These are phyloP conservation scores for Fusarium avenaceum DNA, from an alignment of 2,329 filamentous ascomycete genomes.

Conservation along the genomic window DNA sequence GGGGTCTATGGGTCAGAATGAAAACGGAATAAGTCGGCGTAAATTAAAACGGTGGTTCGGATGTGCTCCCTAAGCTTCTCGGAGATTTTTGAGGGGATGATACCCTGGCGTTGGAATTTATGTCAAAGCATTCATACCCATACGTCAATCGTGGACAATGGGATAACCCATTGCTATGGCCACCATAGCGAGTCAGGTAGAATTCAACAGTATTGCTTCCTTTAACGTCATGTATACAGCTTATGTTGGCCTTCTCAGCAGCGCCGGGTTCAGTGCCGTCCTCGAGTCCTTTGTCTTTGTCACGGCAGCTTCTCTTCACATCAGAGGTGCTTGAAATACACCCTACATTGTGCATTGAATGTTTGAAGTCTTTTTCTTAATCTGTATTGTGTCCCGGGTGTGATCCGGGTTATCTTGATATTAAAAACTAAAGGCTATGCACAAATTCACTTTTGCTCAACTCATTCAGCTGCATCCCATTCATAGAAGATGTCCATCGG, in stretches of 20 bases:
- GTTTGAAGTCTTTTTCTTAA: background rate
- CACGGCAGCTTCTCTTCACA: too few relatives aligned
- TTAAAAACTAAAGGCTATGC: constrained; percentile 26
- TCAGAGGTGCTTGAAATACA: too few relatives aligned
- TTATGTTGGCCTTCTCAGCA: background rate
- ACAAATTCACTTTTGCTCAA: constrained; percentile 23
- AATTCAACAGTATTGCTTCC: too few relatives aligned
- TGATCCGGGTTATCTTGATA: background rate
- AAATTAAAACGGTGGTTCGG: background rate
- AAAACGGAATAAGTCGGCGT: background rate
- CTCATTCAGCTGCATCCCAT: constrained; percentile 1
- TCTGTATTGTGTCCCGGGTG: background rate
- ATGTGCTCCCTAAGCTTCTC: background rate
- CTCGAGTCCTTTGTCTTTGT: too few relatives aligned
- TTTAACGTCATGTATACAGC: too few relatives aligned
- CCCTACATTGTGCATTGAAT: too few relatives aligned
- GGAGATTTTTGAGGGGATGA: constrained; percentile 9
- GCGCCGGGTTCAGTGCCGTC: too few relatives aligned
- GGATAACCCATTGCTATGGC: background rate
- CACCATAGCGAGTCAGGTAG: too few relatives aligned
- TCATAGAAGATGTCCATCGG: constrained; percentile 35
- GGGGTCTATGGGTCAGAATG: constrained; percentile 11
- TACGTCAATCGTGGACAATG: background rate
- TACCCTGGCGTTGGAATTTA: constrained; percentile 16
- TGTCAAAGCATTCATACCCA: background rate